Evolutionary conservation across 257 asterid species (phyloP).

Genomic region (Ilex asprella): DNA sequence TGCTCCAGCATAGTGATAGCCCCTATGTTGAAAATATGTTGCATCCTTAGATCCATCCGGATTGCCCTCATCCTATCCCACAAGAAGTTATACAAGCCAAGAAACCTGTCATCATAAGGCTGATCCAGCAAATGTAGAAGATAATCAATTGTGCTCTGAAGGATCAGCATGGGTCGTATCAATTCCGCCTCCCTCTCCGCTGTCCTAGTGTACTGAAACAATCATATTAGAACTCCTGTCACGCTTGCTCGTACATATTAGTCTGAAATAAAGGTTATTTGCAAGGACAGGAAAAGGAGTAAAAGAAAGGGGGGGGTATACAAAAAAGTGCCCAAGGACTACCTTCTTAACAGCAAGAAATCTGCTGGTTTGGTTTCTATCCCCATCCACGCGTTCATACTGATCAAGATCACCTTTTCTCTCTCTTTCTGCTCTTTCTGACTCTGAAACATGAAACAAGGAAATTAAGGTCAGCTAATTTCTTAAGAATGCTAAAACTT

Average conservation of each 20-base stretch:
- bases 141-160: constrained; percentile 80
- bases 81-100: constrained; percentile 84
- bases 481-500: too few relatives aligned
- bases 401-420: constrained; percentile 98
- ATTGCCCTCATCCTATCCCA: constrained; percentile 99
- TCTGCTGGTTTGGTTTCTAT: constrained; percentile 69
- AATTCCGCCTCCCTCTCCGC: constrained; percentile 95
- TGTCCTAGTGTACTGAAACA: constrained; percentile 86
- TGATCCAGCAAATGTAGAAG: constrained; percentile 71
- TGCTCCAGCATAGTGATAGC: constrained; percentile 96
- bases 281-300: neutral
- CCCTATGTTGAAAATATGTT: constrained; percentile 76
- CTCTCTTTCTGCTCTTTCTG: constrained; percentile 93
- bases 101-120: constrained; percentile 76
- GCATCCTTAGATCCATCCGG: constrained; percentile 99
- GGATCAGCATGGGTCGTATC: constrained; percentile 89
- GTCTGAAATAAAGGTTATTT: neutral
- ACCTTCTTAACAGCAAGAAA: constrained; percentile 93
- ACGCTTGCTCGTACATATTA: neutral
- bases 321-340: neutral
- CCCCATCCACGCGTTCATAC: constrained; percentile 94
- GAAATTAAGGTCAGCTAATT: constrained; percentile 3
- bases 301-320: too few relatives aligned
- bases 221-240: constrained; percentile 17
- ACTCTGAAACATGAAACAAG: constrained; percentile 40